phyloP scores from a whole-genome alignment of 768 basidiomycete genomes.

The Hysterangium stoloniferum region DNA sequence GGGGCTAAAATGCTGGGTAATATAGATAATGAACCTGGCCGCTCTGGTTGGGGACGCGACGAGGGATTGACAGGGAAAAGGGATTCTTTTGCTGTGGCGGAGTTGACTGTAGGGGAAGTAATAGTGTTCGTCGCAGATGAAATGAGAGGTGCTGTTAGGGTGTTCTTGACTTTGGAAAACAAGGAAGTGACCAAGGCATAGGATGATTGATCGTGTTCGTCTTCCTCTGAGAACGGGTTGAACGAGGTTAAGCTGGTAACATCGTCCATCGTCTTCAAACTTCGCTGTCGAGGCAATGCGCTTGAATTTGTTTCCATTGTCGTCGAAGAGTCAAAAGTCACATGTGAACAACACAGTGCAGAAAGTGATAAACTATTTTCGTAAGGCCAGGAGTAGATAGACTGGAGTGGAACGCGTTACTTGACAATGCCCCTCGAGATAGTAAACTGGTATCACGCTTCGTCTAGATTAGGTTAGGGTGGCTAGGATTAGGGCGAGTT shows the following conservation, averaged over 20 bases:
- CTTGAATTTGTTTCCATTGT: conserved; percentile 6
- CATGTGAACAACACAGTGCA: too few species aligned
- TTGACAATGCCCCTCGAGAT: too few species aligned
- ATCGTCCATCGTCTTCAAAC: conserved; percentile 33
- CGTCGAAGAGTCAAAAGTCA: too few species aligned
- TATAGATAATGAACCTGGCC: conserved; percentile 48
- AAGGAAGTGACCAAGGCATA: conserved; percentile 78
- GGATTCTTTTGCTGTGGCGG: conserved; percentile 26
- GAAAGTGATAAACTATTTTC: too few species aligned
- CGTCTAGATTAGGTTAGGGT: too few species aligned
- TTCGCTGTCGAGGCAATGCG: conserved; percentile 7
- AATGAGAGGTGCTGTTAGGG: conserved; percentile 59
- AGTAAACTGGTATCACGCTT: too few species aligned
- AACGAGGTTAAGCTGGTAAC: conserved; percentile 73
- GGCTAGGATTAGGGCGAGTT: too few species aligned
- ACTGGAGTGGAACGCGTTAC: too few species aligned
- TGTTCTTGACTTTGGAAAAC: conserved; percentile 75
- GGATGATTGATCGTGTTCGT: conserved; percentile 82
- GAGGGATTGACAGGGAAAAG: conserved; percentile 31
- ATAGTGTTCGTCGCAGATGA: conserved; percentile 35
- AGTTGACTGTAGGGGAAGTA: conserved; percentile 18
- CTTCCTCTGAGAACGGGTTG: conserved; percentile 90
- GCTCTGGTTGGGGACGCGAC: conserved; percentile 43
- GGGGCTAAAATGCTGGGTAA: conserved; percentile 57
- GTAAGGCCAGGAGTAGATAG: too few species aligned